Evolutionary conservation across 2,329 filamentous ascomycete genomes (phyloP).

Genomic region (Conoideocrella luteorostrata): DNA sequence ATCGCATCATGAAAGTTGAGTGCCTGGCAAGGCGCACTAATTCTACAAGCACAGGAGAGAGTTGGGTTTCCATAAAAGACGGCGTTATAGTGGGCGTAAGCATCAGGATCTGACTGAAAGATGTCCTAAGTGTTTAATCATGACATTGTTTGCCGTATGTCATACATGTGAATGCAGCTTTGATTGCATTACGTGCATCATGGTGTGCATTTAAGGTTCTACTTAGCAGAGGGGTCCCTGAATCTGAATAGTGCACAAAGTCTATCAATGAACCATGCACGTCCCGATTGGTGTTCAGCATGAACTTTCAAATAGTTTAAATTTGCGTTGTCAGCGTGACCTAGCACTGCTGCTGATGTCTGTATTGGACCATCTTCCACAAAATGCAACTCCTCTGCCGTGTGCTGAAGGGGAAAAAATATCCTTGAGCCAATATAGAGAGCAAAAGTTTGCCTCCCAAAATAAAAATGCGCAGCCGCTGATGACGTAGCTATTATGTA

Average conservation of each 20-base stretch:
- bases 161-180: neutral
- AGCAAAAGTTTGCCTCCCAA: neutral
- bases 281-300: no score
- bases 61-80: neutral
- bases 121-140: neutral
- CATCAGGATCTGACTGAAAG: neutral
- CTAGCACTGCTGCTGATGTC: no score
- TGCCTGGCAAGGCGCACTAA: neutral
- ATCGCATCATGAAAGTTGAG: neutral
- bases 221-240: no score
- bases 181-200: no score
- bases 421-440: neutral
- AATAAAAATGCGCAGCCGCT: conserved; percentile 6
- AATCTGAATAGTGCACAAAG: no score
- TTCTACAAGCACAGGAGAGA: neutral
- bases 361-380: no score
- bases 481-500: conserved; percentile 6
- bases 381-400: no score
- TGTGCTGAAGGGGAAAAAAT: neutral
- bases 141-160: neutral
- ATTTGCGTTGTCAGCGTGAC: no score
- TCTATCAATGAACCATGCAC: no score
- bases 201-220: no score
- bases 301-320: no score
- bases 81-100: conserved; percentile 2